Percentiles rank a stretch among this genome's conserved stretches.
Evolutionary conservation across 2,329 filamentous ascomycete genomes (phyloP).

Genomic region (Trichoderma atroviride): DNA sequence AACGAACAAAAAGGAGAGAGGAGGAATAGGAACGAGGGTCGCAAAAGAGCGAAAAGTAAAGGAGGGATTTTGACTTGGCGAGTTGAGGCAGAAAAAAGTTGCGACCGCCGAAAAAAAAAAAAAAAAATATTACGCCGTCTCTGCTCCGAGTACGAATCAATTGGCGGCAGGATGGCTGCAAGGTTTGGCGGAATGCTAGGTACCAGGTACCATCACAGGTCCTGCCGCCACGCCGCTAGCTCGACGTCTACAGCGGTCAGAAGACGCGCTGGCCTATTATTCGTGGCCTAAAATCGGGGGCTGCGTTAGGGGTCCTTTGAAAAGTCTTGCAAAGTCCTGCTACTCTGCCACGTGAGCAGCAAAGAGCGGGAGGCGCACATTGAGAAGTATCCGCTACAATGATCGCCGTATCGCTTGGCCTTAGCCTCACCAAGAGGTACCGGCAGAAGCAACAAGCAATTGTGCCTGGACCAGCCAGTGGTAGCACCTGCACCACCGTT

Average conservation of each 20-base stretch:
- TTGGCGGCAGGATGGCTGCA: slow-evolving; percentile 19
- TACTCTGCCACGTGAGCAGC: slow-evolving; percentile 18
- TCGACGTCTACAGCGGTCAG: slow-evolving; percentile 21
- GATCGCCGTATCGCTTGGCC: background rate
- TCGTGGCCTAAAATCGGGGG: background rate
- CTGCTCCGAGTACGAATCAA: slow-evolving; percentile 1
- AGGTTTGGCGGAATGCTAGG: slow-evolving; percentile 18
- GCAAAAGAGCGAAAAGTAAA: background rate
- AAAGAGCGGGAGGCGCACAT: background rate
- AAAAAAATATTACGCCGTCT: slow-evolving; percentile 11
- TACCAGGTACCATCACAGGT: slow-evolving; percentile 10
- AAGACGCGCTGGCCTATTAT: background rate
- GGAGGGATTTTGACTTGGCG: background rate
- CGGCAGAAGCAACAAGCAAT: background rate
- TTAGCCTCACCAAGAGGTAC: background rate
- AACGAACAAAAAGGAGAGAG: background rate
- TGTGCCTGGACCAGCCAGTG: background rate
- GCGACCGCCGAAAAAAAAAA: slow-evolving; percentile 1
- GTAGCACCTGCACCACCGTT: background rate
- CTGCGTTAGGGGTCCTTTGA: background rate
- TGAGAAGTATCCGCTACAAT: background rate
- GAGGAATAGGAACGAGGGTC: background rate
- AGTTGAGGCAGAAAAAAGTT: background rate
- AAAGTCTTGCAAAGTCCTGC: background rate
- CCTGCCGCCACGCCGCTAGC: slow-evolving; percentile 4